phyloP scores from a whole-genome alignment of 2,329 filamentous ascomycete genomes.

The Diaporthe amygdali region DNA sequence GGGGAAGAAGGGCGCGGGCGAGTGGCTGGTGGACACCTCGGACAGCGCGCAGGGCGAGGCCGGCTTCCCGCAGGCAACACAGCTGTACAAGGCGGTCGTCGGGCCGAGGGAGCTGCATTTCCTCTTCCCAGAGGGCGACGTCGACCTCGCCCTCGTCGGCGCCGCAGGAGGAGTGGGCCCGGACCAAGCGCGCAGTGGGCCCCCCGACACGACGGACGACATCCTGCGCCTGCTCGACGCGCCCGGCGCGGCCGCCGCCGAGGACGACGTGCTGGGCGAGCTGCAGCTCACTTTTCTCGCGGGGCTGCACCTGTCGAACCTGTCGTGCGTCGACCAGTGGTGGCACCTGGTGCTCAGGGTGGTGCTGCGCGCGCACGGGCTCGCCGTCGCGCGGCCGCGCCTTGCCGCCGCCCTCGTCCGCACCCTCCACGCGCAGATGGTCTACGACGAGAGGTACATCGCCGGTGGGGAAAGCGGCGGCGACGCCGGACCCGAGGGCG shows the following conservation, averaged over 20 bases:
- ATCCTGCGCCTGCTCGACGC: slow-evolving; percentile 47
- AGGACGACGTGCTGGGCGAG: slow-evolving; percentile 60
- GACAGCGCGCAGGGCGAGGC: slow-evolving; percentile 55
- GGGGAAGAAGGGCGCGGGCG: slow-evolving; percentile 40
- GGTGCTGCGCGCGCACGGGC: slow-evolving; percentile 54
- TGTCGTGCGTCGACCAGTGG: slow-evolving; percentile 67
- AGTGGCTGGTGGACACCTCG: slow-evolving; percentile 60
- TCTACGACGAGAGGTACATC: slow-evolving; percentile 56
- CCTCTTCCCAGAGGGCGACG: slow-evolving; percentile 50
- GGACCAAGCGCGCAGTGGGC: not conserved
- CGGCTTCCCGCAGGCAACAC: slow-evolving; percentile 42
- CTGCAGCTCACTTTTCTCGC: slow-evolving; percentile 65
- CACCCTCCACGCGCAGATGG: slow-evolving; percentile 59
- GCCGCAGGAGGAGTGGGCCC: not conserved
- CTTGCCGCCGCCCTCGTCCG: slow-evolving; percentile 54
- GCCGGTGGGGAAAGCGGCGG: slow-evolving; percentile 35
- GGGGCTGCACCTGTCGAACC: slow-evolving; percentile 62
- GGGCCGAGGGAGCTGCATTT: slow-evolving; percentile 50
- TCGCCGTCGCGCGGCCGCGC: slow-evolving; percentile 47
- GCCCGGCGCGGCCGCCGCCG: slow-evolving; percentile 30
- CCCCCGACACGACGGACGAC: slow-evolving; percentile 54
- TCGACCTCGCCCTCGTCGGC: slow-evolving; percentile 44
- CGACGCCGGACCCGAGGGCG: not conserved
- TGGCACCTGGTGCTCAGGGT: slow-evolving; percentile 59
- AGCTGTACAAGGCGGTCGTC: slow-evolving; percentile 35